Conservation (phyloP, 2,329 filamentous ascomycete species). For the Verticillium albo-atrum region DNA sequence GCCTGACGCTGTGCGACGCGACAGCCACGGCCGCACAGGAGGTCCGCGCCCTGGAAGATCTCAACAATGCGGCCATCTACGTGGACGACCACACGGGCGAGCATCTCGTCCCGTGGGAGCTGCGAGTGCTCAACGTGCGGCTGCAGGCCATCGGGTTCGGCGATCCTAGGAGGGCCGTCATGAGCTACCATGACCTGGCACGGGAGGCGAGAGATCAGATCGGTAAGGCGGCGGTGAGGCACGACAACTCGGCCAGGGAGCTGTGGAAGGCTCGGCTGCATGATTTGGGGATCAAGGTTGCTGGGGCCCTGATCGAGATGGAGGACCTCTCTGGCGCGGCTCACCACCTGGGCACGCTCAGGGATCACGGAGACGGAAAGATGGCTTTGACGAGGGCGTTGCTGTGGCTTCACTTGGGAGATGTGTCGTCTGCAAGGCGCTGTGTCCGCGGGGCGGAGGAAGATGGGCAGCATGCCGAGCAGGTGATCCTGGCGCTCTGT, state of each 20-base stretch:
- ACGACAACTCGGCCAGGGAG: constrained; percentile 50
- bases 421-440: constrained; percentile 61
- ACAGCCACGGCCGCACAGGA: constrained; percentile 65
- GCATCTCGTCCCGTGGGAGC: constrained; percentile 80
- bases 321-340: constrained; percentile 79
- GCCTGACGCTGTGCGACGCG: constrained; percentile 73
- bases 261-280: constrained; percentile 69
- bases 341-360: constrained; percentile 63
- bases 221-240: constrained; percentile 34
- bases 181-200: constrained; percentile 85
- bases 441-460: constrained; percentile 35
- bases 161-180: constrained; percentile 78
- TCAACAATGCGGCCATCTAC: constrained; percentile 53
- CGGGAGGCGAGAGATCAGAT: constrained; percentile 67
- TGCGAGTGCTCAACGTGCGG: constrained; percentile 77
- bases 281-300: constrained; percentile 69
- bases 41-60: constrained; percentile 58
- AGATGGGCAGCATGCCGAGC: constrained; percentile 30
- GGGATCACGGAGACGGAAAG: constrained; percentile 30
- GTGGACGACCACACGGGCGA: constrained; percentile 45
- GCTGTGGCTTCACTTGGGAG: constrained; percentile 74
- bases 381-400: constrained; percentile 53
- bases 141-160: constrained; percentile 83
- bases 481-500: constrained; percentile 62
- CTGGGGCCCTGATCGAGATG: constrained; percentile 73